phyloP scores from a whole-genome alignment of 805 yeast genomes.

The Spathaspora passalidarum region DNA sequence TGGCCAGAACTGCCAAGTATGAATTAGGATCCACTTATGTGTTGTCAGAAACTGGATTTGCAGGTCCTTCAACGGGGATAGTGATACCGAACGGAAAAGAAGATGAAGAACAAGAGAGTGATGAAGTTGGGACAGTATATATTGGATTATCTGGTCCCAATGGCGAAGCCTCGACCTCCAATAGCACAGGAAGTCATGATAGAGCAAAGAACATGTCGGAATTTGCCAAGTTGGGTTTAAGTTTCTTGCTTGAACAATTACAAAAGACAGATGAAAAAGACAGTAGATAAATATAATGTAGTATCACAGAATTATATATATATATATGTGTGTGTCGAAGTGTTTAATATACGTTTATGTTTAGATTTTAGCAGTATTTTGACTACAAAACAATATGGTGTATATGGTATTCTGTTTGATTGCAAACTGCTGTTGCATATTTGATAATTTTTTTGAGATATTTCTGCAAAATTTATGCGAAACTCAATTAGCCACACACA shows the following conservation, averaged over 20 bases:
- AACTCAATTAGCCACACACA: no score
- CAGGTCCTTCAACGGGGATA: slow-evolving; percentile 62
- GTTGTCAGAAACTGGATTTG: slow-evolving; percentile 83
- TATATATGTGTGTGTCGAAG: not conserved
- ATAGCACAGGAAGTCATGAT: slow-evolving; percentile 45
- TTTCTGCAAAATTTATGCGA: no score
- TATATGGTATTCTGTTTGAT: no score
- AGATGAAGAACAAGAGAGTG: slow-evolving; percentile 10
- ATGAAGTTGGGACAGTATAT: slow-evolving; percentile 60
- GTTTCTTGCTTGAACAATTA: slow-evolving; percentile 54
- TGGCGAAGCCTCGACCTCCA: slow-evolving; percentile 47
- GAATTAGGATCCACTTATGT: slow-evolving; percentile 84
- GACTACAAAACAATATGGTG: not conserved
- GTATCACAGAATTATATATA: not conserved
- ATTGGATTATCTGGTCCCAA: slow-evolving; percentile 68
- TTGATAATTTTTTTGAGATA: no score
- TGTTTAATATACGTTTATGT: not conserved
- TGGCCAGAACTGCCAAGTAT: slow-evolving; percentile 75
- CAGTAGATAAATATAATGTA: not conserved
- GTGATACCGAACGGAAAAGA: slow-evolving; percentile 28
- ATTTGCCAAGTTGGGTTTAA: slow-evolving; percentile 68
- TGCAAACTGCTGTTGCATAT: no score
- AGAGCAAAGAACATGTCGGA: slow-evolving; percentile 70
- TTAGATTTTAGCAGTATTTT: no score
- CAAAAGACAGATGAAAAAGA: not conserved